Base-by-base conservation (phyloP, 1,284 basidiomycete genomes). In the Ustilago trichophora region DNA sequence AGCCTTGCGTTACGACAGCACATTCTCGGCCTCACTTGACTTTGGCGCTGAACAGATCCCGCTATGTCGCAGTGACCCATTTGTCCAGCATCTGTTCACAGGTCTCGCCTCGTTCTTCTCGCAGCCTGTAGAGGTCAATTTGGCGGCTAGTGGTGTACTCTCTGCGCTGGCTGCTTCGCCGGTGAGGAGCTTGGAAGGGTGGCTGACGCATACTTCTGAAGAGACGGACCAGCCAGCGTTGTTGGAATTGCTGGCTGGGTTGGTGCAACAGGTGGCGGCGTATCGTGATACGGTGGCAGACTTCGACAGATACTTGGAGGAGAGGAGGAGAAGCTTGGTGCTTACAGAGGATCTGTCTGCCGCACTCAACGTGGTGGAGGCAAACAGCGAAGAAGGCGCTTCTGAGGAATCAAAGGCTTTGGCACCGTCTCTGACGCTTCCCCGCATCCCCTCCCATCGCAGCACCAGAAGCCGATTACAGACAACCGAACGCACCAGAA, bases 301-400 rank as follows among this genome's bases (percentile, higher is more conserved):
- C 41, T 97, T 98, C 80, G 93, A 97, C 83, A 86, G 86, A 71
- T 91, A 88, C 73, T 86, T 98, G 3, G 82, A 87, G 1, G 93
- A 98, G 82, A 87, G 95, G 24, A 85, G 95, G 31, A 89, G 91
- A 77, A 93, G 94, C 3, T 84, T 98, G 16, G 84, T 96, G 22
- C 96, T 95, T 82, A 90, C 90, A 2, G 94, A 97, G 82, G 94
- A 95, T 77, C 83, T 97, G 26, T 91, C 89, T 16, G 95, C 97
- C 75, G 94, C 93, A 2, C 84, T 98, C n/a, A 66, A 70, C 6
- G 37, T 74, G 12, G 50, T 33, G 22, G 60, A 56, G 6, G 12
- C 41, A 3, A 25, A 26, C 15, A 34, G 22, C 1, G 50, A 45
- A 13, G 46, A 38, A 8, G 48, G 37, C 5, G 40, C 32, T 3